Conservation (phyloP, 352 stramenopile species). For the Pythium utonaiense region DNA sequence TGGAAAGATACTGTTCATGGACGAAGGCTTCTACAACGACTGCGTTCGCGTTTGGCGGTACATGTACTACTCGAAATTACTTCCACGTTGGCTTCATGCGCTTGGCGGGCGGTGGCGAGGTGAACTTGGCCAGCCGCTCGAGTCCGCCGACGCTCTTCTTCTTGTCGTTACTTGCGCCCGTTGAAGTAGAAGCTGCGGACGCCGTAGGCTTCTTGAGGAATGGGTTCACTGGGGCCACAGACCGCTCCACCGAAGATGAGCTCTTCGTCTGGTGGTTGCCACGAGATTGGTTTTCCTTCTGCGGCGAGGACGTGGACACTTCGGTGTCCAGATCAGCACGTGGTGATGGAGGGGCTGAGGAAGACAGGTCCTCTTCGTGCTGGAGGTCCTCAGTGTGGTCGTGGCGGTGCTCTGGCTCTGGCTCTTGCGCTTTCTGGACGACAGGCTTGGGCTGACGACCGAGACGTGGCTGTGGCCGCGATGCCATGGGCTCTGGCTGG, state of each 20-base stretch:
- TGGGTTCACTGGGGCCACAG: constrained; percentile 59
- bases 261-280: not conserved
- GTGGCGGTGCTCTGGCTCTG: constrained; percentile 11
- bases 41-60: too few relatives aligned
- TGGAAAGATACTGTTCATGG: not conserved
- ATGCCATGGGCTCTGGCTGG: constrained; percentile 15
- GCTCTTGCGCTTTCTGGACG: not conserved
- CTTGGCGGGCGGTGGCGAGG: constrained; percentile 25
- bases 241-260: constrained; percentile 29
- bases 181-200: constrained; percentile 5
- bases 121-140: constrained; percentile 62
- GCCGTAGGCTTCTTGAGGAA: constrained; percentile 61
- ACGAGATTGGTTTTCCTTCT: constrained; percentile 6
- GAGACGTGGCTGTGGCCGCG: constrained; percentile 21
- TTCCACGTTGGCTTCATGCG: constrained; percentile 20
- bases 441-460: constrained; percentile 18
- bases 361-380: not conserved
- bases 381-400: not conserved
- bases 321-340: not conserved
- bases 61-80: constrained; percentile 5
- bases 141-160: constrained; percentile 43
- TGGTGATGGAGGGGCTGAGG: constrained; percentile 18
- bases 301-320: not conserved
- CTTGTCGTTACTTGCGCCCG: not conserved
- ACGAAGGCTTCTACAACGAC: not conserved